These are phyloP conservation scores for Psophocarpus tetragonolobus DNA, from an alignment of 306 rosid species.

Conservation along the genomic window DNA sequence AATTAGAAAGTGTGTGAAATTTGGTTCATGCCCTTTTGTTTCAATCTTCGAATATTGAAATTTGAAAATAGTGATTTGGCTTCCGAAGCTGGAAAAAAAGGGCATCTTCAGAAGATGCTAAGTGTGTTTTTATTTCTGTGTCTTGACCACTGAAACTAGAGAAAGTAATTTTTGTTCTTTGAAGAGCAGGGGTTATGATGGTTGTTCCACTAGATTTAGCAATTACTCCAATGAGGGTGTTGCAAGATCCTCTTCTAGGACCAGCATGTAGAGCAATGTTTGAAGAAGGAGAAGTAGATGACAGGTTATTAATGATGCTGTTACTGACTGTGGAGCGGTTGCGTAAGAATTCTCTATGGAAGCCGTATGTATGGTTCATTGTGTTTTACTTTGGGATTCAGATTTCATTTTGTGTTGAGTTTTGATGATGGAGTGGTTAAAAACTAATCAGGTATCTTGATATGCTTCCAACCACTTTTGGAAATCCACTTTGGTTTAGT, in stretches of 20 bases:
- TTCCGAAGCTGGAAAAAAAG: background rate
- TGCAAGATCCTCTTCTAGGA: constrained; percentile 91
- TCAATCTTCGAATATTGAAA: background rate
- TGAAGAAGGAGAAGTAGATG: constrained; percentile 95
- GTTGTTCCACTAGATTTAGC: constrained; percentile 90
- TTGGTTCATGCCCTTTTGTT: constrained; percentile 10
- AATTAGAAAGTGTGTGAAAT: constrained; percentile 1
- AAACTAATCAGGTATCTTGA: constrained; percentile 76
- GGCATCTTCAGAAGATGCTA: background rate
- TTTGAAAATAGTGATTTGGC: background rate
- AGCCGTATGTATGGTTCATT: constrained; percentile 71
- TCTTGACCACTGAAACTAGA: background rate
- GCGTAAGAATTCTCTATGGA: constrained; percentile 87
- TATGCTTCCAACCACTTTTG: constrained; percentile 83
- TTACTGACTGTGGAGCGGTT: constrained; percentile 79
- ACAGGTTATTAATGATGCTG: constrained; percentile 78
- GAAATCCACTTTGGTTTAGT: constrained; percentile 90
- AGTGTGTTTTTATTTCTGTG: constrained; percentile 4
- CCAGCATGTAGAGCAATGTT: constrained; percentile 87
- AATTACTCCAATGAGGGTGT: constrained; percentile 95
- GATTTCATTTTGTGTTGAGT: constrained; percentile 24
- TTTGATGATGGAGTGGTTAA: constrained; percentile 39
- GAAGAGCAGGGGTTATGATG: constrained; percentile 63
- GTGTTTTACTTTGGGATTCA: constrained; percentile 25
- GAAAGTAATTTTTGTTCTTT: constrained; percentile 21